Base-by-base conservation (phyloP, 306 rosid genomes). In the Glycine soja region DNA sequence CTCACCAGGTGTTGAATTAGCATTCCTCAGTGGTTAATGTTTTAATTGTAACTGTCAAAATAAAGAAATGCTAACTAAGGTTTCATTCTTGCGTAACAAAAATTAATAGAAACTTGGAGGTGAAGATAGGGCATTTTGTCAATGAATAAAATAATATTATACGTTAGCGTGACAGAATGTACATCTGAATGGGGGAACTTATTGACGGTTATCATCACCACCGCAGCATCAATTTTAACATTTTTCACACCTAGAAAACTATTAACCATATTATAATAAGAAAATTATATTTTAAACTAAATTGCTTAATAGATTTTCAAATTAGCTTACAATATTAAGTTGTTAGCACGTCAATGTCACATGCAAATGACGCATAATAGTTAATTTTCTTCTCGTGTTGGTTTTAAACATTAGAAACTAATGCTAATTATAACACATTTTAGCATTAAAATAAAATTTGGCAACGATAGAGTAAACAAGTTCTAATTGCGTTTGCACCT, bases 381-480 rank as follows among this genome's bases (percentile, higher is more conserved):
- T 38, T 70, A 36, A 18, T 50, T 38, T 38, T 80, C 38, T 72
- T 62, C 2, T 62, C 2, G 71, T 12, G 32, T 61, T 80, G 50
- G 18, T 63, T 80, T 61, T 63, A 51, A 72, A 40, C 74, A 51
- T 80, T 62, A 51, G 79, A 80, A 72, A 73, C n/a, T 51, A 72
- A 59, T 51, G 67, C 14, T 51, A 6, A 40, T 19, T 51, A 11
- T 32, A 69, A 46, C 70, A 24, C 15, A 12, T 12, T 53, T 67
- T 43, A 11, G 24, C 36, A 24, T 42, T 52, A 74, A 72, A 73
- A 47, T 59, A 40, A 59, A 45, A 16, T 10, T 58, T 12, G 46
- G 8, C 5, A 61, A 58, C 13, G 16, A 57, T 57, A 12, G 24
- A 74, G 47, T 43, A 59, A 47, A 16, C 42, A 57, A 57, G 2